Evolutionary conservation across 148 eudicot genomes (phyloP), one percentile per base, ranked within the genome.

Genomic region (Persicaria tinctoria): DNA sequence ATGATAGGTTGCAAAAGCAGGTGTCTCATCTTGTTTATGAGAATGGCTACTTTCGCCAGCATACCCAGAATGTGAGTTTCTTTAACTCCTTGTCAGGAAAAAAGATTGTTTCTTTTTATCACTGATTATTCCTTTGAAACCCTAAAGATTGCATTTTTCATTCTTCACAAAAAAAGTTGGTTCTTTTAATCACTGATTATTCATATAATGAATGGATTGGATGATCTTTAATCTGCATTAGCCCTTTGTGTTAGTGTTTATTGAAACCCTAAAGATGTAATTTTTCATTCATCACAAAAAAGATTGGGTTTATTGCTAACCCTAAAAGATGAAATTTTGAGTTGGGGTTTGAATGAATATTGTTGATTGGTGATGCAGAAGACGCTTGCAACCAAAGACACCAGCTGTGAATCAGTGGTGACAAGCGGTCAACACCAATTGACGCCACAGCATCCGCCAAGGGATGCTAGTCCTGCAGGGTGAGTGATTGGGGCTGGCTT

Each of bases 381-480:
- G 75, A 83, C 81, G 46, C 76, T 92, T 68, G 88, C 91, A n/a
- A 86, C 90, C 12, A 94, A 94, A 87, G 98, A 94, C 79, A 87
- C 97, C 2, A 94, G 98, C 51, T 92, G 98, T 83, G 98, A 94
- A 78, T 94, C 98, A 44, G 98, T 89, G 89, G 98, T 94, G 88
- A 92, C 93, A 60, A 92, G 98, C 81, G 98, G 97, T 92, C 98
- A 91, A 89, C 91, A 87, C 90, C 93, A 87, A 78, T 82, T 89
- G 86, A 80, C 84, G 68, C 87, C 96, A 78, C 97, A 86, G 87
- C 93, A 86, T 86, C 98, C 98, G 59, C 98, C 97, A 75, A 92
- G 97, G 79, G 98, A 94, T 90, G 97, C 98, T 79, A 92, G 97
- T 89, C 98, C 98, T 90, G 98, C 98, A 87, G 98, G 98, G 98